Evolutionary conservation across 768 basidiomycete species (phyloP).

Genomic region (Chiua virens): DNA sequence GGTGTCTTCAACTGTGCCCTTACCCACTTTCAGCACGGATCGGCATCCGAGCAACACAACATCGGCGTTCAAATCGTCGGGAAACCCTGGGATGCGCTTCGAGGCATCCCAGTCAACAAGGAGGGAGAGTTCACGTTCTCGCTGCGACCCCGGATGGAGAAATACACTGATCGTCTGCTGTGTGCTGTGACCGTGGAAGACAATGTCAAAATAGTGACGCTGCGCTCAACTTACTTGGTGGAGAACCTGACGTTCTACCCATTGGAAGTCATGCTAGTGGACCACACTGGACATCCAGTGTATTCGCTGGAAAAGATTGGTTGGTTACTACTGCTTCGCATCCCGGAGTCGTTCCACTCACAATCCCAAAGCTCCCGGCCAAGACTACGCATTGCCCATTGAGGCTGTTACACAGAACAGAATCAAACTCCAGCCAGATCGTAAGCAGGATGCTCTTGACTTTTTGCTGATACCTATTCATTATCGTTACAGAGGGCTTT

Average conservation of each 20-base stretch:
- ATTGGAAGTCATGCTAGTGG: slow-evolving; percentile 86
- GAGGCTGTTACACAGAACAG: slow-evolving; percentile 82
- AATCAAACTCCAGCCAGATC: slow-evolving; percentile 88
- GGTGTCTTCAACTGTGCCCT: neutral
- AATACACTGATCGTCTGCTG: slow-evolving; percentile 75
- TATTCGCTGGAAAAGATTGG: slow-evolving; percentile 83
- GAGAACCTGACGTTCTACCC: slow-evolving; percentile 92
- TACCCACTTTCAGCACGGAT: slow-evolving; percentile 37
- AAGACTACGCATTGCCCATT: slow-evolving; percentile 86
- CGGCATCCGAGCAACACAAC: slow-evolving; percentile 70
- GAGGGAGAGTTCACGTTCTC: slow-evolving; percentile 91
- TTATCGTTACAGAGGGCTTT: slow-evolving; percentile 71
- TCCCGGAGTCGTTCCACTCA: slow-evolving; percentile 45
- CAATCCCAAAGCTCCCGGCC: slow-evolving; percentile 75
- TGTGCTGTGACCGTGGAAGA: slow-evolving; percentile 89
- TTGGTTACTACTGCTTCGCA: slow-evolving; percentile 25
- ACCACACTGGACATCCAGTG: slow-evolving; percentile 78
- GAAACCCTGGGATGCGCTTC: slow-evolving; percentile 86
- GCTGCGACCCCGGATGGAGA: slow-evolving; percentile 76
- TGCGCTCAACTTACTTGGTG: slow-evolving; percentile 89
- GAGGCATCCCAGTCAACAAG: slow-evolving; percentile 85
- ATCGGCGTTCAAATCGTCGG: slow-evolving; percentile 84
- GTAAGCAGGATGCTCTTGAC: slow-evolving; percentile 46
- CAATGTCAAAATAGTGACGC: slow-evolving; percentile 91
- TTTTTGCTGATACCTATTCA: slow-evolving; percentile 1